phyloP scores from a whole-genome alignment of 2,329 filamentous ascomycete species.

The Magnaporthiopsis rhizophila region DNA sequence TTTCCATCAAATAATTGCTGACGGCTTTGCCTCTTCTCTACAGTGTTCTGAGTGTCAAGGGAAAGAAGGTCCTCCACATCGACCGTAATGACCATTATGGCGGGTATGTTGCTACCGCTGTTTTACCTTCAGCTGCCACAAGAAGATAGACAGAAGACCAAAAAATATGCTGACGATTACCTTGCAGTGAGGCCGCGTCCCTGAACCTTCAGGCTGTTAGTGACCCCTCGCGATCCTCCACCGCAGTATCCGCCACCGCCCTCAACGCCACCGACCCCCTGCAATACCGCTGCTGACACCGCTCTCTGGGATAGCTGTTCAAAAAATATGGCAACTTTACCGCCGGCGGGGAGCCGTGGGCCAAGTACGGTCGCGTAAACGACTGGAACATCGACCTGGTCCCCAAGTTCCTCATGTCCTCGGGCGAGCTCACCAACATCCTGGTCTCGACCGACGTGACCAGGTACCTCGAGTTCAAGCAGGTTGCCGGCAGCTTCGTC shows the following conservation, averaged over 20 bases:
- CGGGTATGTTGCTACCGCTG: slow-evolving; percentile 48
- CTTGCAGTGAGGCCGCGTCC: slow-evolving; percentile 76
- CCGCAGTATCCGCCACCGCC: slow-evolving; percentile 9
- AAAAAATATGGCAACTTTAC: slow-evolving; percentile 87
- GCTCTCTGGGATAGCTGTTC: slow-evolving; percentile 59
- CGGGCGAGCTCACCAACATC: slow-evolving; percentile 97
- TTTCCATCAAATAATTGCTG: background rate
- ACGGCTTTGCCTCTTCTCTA: slow-evolving; percentile 8
- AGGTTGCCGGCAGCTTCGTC: slow-evolving; percentile 92
- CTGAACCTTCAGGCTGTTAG: slow-evolving; percentile 86
- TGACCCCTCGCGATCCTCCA: slow-evolving; percentile 11
- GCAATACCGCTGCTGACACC: slow-evolving; percentile 7
- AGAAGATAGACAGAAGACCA: too few species aligned
- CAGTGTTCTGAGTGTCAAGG: slow-evolving; percentile 94
- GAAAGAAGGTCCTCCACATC: slow-evolving; percentile 98
- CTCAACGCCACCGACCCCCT: background rate
- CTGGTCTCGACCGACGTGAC: slow-evolving; percentile 92
- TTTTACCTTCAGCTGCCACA: slow-evolving; percentile 8
- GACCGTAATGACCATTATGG: slow-evolving; percentile 98
- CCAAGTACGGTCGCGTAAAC: slow-evolving; percentile 91
- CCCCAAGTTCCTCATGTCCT: slow-evolving; percentile 97
- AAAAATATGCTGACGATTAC: slow-evolving; percentile 11
- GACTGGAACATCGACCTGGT: slow-evolving; percentile 99
- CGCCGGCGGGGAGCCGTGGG: slow-evolving; percentile 84
- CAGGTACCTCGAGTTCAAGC: slow-evolving; percentile 84